Conservation (phyloP, 441 rosid genomes). For the Erodium moschatum region DNA sequence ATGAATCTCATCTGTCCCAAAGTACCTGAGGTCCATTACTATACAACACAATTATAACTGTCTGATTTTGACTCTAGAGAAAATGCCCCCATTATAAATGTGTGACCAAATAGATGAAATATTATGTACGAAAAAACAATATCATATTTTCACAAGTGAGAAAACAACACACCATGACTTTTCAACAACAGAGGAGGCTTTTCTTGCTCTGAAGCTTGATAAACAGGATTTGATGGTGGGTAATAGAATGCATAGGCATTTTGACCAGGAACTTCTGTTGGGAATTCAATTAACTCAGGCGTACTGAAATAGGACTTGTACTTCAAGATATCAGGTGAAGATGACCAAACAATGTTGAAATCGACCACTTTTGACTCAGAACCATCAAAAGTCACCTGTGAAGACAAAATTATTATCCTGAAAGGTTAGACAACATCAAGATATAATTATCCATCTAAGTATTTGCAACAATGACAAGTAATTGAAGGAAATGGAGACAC, state of each 20-base stretch:
- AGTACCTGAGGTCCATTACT: neutral
- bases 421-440: constrained; percentile 4
- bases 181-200: constrained; percentile 72
- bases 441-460: neutral
- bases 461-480: neutral
- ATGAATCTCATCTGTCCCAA: too few relatives aligned
- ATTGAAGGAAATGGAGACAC: constrained; percentile 1
- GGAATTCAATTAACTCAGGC: constrained; percentile 84
- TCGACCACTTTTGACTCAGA: constrained; percentile 35
- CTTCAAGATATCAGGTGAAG: constrained; percentile 61
- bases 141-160: neutral
- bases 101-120: neutral
- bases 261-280: constrained; percentile 72
- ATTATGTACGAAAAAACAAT: neutral
- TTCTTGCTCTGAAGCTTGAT: constrained; percentile 55
- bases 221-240: constrained; percentile 62
- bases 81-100: neutral
- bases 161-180: constrained; percentile 67
- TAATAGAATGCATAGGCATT: constrained; percentile 80
- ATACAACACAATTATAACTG: neutral
- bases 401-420: constrained; percentile 5
- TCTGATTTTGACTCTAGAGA: neutral
- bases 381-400: constrained; percentile 63
- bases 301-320: constrained; percentile 57
- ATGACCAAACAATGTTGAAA: constrained; percentile 67